Evolutionary conservation across 2,329 filamentous ascomycete species (phyloP).

Genomic region (Penicillium sp.): DNA sequence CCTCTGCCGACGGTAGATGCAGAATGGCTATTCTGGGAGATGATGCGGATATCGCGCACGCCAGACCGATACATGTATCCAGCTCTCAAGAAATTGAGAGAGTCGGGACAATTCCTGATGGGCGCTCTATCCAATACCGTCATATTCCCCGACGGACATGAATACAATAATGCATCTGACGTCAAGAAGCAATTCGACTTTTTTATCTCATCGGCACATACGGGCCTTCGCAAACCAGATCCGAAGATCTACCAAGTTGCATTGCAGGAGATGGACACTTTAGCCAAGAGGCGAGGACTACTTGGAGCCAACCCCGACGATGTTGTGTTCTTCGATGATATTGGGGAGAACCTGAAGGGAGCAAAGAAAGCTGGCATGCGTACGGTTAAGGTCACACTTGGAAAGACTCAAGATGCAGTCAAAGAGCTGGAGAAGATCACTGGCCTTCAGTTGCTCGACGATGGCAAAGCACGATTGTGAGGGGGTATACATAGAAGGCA

Average conservation of each 20-base stretch:
- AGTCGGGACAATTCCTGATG: slow-evolving; percentile 65
- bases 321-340: slow-evolving; percentile 87
- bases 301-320: slow-evolving; percentile 61
- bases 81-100: slow-evolving; percentile 68
- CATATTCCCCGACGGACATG: slow-evolving; percentile 74
- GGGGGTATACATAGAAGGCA: neutral
- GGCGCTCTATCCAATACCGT: slow-evolving; percentile 89
- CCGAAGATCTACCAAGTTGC: slow-evolving; percentile 75
- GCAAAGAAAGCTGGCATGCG: slow-evolving; percentile 71
- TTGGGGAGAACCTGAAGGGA: slow-evolving; percentile 86
- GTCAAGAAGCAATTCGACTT: slow-evolving; percentile 74
- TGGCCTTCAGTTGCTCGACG: slow-evolving; percentile 56
- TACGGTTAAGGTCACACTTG: slow-evolving; percentile 82
- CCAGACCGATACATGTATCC: slow-evolving; percentile 89
- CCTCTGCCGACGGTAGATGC: slow-evolving; percentile 72
- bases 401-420: slow-evolving; percentile 76
- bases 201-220: slow-evolving; percentile 81
- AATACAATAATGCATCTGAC: slow-evolving; percentile 61
- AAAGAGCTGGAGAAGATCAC: slow-evolving; percentile 74
- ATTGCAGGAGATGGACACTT: slow-evolving; percentile 63
- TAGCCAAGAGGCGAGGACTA: slow-evolving; percentile 58
- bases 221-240: slow-evolving; percentile 85
- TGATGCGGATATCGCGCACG: slow-evolving; percentile 72
- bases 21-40: slow-evolving; percentile 79
- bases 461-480: slow-evolving; percentile 39